Evolutionary conservation across 2,329 filamentous ascomycete genomes (phyloP).

Genomic region (Aureobasidium sp.): DNA sequence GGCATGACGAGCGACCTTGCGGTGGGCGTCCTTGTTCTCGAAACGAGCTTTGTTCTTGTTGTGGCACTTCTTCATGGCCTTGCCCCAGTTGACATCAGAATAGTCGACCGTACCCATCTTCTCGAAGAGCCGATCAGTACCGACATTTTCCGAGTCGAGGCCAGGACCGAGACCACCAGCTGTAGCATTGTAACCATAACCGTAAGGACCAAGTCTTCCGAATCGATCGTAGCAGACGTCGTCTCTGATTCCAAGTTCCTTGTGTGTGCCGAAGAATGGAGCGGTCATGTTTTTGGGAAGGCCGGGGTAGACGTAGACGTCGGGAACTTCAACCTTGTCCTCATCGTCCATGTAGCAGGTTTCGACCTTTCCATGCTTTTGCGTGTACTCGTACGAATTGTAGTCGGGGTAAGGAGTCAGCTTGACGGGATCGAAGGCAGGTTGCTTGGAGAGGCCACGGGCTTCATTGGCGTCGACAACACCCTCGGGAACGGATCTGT

Average conservation of each 20-base stretch:
- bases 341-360: constrained; percentile 71
- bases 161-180: constrained; percentile 56
- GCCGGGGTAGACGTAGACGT: constrained; percentile 70
- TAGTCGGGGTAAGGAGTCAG: constrained; percentile 54
- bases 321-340: constrained; percentile 62
- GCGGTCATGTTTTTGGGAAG: constrained; percentile 54
- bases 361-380: constrained; percentile 59
- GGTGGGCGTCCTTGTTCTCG: constrained; percentile 35
- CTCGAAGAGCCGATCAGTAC: constrained; percentile 56
- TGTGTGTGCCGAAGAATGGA: constrained; percentile 55
- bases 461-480: constrained; percentile 27
- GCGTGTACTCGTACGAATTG: constrained; percentile 46
- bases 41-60: constrained; percentile 57
- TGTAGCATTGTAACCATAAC: constrained; percentile 52
- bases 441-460: constrained; percentile 27
- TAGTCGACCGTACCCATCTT: constrained; percentile 54
- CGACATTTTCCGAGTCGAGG: constrained; percentile 47
- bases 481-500: constrained; percentile 41
- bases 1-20: constrained; percentile 71
- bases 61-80: constrained; percentile 52
- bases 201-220: constrained; percentile 56
- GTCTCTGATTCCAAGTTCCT: constrained; percentile 51
- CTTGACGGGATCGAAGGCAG: constrained; percentile 40
- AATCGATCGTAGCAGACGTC: constrained; percentile 58
- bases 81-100: constrained; percentile 53